These are phyloP conservation scores for Globisporangium alternatum DNA, from an alignment of 352 stramenopile genomes.

Conservation along the genomic window DNA sequence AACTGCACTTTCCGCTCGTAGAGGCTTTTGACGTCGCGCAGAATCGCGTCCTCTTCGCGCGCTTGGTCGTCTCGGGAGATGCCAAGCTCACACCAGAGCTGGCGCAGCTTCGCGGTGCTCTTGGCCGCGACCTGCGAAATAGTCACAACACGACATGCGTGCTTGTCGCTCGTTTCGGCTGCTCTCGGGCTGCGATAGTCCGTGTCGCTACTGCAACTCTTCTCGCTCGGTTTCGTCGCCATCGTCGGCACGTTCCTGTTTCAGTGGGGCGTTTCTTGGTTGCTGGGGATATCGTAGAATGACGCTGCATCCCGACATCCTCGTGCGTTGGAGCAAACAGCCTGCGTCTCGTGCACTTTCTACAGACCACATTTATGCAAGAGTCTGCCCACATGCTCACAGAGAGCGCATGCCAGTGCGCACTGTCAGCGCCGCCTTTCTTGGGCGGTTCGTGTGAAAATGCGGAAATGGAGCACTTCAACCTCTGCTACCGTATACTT, in stretches of 20 bases:
- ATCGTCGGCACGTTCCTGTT: background rate
- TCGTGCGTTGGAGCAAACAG: too few relatives aligned
- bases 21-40: slow-evolving; percentile 2
- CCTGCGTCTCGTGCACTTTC: background rate
- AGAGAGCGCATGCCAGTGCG: background rate
- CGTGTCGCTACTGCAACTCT: background rate
- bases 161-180: background rate
- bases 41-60: slow-evolving; percentile 23
- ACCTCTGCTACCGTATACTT: background rate
- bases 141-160: background rate
- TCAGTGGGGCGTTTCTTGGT: background rate
- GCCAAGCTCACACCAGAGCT: slow-evolving; percentile 34
- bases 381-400: background rate
- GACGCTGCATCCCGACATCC: background rate
- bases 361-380: background rate
- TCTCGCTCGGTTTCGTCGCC: background rate
- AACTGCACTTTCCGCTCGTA: slow-evolving; percentile 16
- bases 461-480: background rate
- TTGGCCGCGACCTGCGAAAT: slow-evolving; percentile 7
- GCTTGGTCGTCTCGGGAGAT: slow-evolving; percentile 26
- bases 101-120: slow-evolving; percentile 21
- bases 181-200: background rate
- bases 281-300: slow-evolving; percentile 5
- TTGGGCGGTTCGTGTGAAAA: background rate
- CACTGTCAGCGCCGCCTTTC: background rate